Evolutionary conservation across 192 early-diverging fungal species (phyloP), one percentile per base, ranked within the genome.

Genomic region (Rhizophlyctis rosea): DNA sequence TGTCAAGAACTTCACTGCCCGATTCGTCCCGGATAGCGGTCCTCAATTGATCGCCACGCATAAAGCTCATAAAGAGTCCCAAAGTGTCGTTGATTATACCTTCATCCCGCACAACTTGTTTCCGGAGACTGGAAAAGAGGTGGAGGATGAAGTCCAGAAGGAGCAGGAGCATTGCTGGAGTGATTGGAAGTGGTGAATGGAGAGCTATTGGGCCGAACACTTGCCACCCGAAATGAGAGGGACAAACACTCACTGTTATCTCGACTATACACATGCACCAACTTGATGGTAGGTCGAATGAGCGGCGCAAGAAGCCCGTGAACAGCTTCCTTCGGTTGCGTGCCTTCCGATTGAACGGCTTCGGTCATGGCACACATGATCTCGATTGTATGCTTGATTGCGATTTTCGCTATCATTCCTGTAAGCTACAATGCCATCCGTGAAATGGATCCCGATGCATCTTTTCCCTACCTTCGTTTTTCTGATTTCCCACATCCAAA

Each of bases 111-210:
- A 48, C 14, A n/a, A 36, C 29, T 35, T 68, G 67, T 34, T 61
- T 48, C 28, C 29, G 24, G 18, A 65, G 59, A 23, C 50, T 62
- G 23, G 28, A 35, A n/a, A 65, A 50, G 14, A 68, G 52, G 47
- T 44, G 36, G 35, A 55, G 33, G 52, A 53, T 68, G 59, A 62
- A 68, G 30, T 68, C 61, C 23, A 68, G 61, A 4, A 68, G 51
- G 16, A 30, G 47, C 2, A 53, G 60, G 11, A 68, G 33, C 59
- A 68, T 68, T 24, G 31, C 67, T 68, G 27, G 21, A 16, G 21
- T 32, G 24, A 52, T 7, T 21, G 50, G 34, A 7, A 60, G 23
- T n/a, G 29, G 24, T 13, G 4, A 57, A 21, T 9, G 28, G n/a
- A 9, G 57, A 65, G 36, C 58, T 31, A 7, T 18, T 27, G 18